Evolutionary conservation across 2,329 filamentous ascomycete genomes (phyloP).

Genomic region (Ceratocystiopsis minuta): DNA sequence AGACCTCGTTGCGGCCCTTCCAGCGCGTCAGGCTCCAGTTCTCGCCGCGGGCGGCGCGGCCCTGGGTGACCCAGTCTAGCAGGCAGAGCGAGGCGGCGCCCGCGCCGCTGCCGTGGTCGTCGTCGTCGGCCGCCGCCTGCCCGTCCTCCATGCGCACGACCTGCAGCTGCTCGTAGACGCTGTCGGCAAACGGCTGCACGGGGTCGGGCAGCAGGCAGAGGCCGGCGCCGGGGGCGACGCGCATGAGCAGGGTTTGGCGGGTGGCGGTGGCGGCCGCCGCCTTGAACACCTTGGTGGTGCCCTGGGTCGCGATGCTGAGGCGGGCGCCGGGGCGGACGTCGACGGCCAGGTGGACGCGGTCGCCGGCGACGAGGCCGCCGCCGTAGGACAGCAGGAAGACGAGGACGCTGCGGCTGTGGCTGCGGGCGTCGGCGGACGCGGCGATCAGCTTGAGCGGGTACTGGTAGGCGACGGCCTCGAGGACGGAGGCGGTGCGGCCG

Average conservation of each 20-base stretch:
- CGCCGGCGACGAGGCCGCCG: slow-evolving; percentile 77
- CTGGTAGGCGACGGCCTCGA: slow-evolving; percentile 66
- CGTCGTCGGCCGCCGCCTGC: slow-evolving; percentile 15
- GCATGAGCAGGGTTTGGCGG: slow-evolving; percentile 35
- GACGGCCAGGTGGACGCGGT: slow-evolving; percentile 58
- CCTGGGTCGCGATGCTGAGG: slow-evolving; percentile 51
- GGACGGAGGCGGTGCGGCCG: slow-evolving; percentile 37
- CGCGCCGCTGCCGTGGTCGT: neutral
- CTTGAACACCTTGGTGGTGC: slow-evolving; percentile 93
- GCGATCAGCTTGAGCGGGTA: slow-evolving; percentile 91
- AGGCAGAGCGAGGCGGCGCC: slow-evolving; percentile 45
- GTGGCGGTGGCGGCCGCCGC: slow-evolving; percentile 29
- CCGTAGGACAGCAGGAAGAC: slow-evolving; percentile 90
- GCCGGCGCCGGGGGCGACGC: slow-evolving; percentile 30
- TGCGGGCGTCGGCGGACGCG: slow-evolving; percentile 27
- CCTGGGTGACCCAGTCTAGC: slow-evolving; percentile 87
- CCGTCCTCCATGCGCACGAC: slow-evolving; percentile 44
- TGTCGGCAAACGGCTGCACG: slow-evolving; percentile 74
- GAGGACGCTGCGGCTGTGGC: slow-evolving; percentile 39
- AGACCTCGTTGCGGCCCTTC: slow-evolving; percentile 79
- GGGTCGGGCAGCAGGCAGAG: slow-evolving; percentile 71
- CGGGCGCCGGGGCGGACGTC: slow-evolving; percentile 45
- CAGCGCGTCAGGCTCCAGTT: slow-evolving; percentile 71
- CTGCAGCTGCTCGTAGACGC: slow-evolving; percentile 71
- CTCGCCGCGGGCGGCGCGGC: slow-evolving; percentile 69